Conservation (phyloP, 768 basidiomycete species). For the Lentinula sp. region DNA sequence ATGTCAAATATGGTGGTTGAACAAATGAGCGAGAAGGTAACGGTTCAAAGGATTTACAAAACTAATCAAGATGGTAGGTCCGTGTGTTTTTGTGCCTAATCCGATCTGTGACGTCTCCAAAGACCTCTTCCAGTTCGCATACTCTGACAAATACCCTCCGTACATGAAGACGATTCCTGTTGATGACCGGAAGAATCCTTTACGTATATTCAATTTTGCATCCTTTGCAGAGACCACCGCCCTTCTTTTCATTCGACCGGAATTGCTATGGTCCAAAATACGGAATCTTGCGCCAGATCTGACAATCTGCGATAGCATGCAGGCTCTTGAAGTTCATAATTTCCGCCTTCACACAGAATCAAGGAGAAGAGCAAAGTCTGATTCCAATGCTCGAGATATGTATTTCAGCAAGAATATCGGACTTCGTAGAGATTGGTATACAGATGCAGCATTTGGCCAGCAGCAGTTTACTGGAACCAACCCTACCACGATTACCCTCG, state of each 20-base stretch:
- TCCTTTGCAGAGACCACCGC: constrained; percentile 11
- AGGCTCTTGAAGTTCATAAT: constrained; percentile 14
- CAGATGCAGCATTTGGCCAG: constrained; percentile 23
- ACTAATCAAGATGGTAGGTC: neutral
- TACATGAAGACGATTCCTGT: constrained; percentile 13
- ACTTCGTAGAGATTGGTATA: constrained; percentile 22
- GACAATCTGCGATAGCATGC: constrained; percentile 8
- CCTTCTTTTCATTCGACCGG: neutral
- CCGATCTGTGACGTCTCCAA: neutral
- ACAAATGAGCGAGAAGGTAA: neutral
- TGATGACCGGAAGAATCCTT: neutral
- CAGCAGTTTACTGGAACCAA: constrained; percentile 24
- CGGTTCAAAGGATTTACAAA: neutral
- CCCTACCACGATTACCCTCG: constrained; percentile 19
- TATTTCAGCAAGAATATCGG: constrained; percentile 22
- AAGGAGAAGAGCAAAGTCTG: neutral
- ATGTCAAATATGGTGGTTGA: neutral
- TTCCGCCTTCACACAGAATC: constrained; percentile 6
- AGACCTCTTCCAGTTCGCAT: constrained; percentile 12
- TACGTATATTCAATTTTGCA: constrained; percentile 14
- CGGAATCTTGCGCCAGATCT: constrained; percentile 5
- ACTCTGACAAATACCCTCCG: constrained; percentile 16
- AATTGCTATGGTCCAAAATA: neutral
- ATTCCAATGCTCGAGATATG: constrained; percentile 11
- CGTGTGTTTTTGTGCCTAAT: no score